Percentiles rank a stretch among this genome's conserved stretches.
Conservation (phyloP, 192 early-diverging fungal species). For the Coemansia sp. region DNA sequence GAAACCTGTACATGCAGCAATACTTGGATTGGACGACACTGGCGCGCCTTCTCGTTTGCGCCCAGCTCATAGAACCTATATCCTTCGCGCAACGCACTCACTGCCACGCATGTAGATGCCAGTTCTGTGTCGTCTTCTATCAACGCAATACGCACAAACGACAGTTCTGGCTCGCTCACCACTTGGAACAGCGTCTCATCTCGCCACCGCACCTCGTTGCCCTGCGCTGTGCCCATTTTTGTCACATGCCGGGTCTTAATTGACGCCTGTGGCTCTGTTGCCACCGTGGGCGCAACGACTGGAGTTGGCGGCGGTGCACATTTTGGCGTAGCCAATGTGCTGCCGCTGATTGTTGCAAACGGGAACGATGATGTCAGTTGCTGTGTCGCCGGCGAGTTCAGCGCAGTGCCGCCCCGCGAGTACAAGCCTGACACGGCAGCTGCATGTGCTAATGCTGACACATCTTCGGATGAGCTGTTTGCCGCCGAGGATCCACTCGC, state of each 20-base stretch:
- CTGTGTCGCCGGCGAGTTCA: conserved; percentile 28
- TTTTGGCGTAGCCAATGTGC: conserved; percentile 17
- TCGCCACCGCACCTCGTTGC: conserved; percentile 44
- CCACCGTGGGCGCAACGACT: conserved; percentile 6
- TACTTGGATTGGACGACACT: conserved; percentile 25
- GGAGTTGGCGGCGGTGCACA: conserved; percentile 30
- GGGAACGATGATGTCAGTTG: conserved; percentile 16
- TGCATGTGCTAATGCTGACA: conserved; percentile 5
- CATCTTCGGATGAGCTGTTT: conserved; percentile 26
- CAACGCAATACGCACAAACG: conserved; percentile 44
- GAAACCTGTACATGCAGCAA: conserved; percentile 43
- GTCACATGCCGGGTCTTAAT: conserved; percentile 24
- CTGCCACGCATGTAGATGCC: conserved; percentile 34
- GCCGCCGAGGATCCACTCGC: conserved; percentile 8
- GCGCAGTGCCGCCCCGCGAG: conserved; percentile 21
- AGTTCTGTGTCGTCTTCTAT: conserved; percentile 45
- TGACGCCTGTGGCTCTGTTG: conserved; percentile 1
- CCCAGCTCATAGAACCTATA: conserved; percentile 49
- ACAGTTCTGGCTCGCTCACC: conserved; percentile 37
- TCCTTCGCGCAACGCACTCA: conserved; percentile 42
- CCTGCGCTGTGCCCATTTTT: conserved; percentile 15
- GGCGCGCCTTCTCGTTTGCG: conserved; percentile 28
- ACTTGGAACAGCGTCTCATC: conserved; percentile 34
- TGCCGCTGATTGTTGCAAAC: conserved; percentile 10
- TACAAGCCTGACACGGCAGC: conserved; percentile 13